Evolutionary conservation across 164 flowering plant species (phyloP).

Genomic region (Euptelea pleiosperma): DNA sequence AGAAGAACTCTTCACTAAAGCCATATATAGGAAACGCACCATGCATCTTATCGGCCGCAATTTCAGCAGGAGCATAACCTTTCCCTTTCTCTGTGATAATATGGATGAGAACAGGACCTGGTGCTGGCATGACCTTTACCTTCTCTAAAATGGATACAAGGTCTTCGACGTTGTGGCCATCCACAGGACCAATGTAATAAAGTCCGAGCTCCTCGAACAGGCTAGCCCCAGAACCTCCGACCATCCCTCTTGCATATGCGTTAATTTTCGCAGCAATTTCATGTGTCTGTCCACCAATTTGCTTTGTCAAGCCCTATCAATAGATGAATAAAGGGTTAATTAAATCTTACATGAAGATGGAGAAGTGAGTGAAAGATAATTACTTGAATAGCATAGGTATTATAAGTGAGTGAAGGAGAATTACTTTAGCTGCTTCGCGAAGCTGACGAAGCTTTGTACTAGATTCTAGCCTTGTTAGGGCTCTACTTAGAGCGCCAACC

Average conservation of each 20-base stretch:
- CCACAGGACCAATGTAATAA: too few species aligned
- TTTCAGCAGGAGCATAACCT: slow-evolving; percentile 50
- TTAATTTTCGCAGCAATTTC: slow-evolving; percentile 18
- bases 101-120: too few species aligned
- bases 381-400: too few species aligned
- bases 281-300: slow-evolving; percentile 30
- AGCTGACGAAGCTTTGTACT: slow-evolving; percentile 33
- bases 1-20: too few species aligned
- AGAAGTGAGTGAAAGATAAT: too few species aligned
- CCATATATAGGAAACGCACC: slow-evolving; percentile 25
- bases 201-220: slow-evolving; percentile 25
- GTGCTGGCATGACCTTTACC: too few species aligned
- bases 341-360: too few species aligned
- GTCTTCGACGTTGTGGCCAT: slow-evolving; percentile 28
- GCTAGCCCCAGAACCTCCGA: slow-evolving; percentile 7
- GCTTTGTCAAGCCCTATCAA: slow-evolving; percentile 34
- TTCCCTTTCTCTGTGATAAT: slow-evolving; percentile 59
- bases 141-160: slow-evolving; percentile 35
- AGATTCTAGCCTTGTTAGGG: slow-evolving; percentile 34
- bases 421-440: slow-evolving; percentile 42
- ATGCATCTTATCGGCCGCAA: slow-evolving; percentile 45
- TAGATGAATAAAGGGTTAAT: too few species aligned
- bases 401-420: too few species aligned
- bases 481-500: slow-evolving; percentile 43
- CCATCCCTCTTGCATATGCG: slow-evolving; percentile 14